Base-by-base conservation (phyloP, 2,329 filamentous ascomycete genomes). In the Drechslerella dactyloides region DNA sequence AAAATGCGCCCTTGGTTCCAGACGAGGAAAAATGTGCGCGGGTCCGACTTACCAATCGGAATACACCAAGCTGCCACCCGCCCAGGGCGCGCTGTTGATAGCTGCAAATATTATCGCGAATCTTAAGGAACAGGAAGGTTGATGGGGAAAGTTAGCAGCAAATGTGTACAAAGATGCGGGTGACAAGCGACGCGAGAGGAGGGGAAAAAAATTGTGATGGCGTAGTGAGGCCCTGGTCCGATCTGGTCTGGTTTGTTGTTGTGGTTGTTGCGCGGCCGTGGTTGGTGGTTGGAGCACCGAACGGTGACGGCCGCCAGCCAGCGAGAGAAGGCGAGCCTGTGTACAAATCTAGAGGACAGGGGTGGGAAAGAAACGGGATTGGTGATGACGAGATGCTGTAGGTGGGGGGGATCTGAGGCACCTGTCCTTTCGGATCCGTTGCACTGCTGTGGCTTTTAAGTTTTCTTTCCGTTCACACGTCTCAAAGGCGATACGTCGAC, bases 281-380 rank as follows among this genome's bases (percentile, higher is more conserved):
- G 66, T 59, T 72, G 68, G 68, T 72, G 68, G 68, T 72, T 72
- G 68, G 68, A 61, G 60, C 54, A 61, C 60, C 66, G 66, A 70
- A 57, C 42, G 60, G 61, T 65, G 68, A 72, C 68, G 68, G 66
- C 66, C 19, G 44, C 44, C 57, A 51, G 65, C 59, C 58, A 63
- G 54, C 59, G 58, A 54, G 50, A 55, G 55, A 60, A 56, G 58
- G 64, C 40, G 35, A 58, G 56, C 27, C 27, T 33, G 27, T 33
- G 27, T 33, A 33, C 27, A 33, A 33, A 8, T 33, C 27, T 33
- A 8, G 53, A 52, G 37, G 33, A 51, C 48, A 42, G 37, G 55
- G 66, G 40, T 3, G 24, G 50, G 54, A 37, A 70, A 64, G 66
- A 70, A 70, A 70, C 53, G 58, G 64, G 53, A 54, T 46, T 62